These are phyloP conservation scores for Ensete ventricosum DNA, from an alignment of 176 grass and related monocot species.

Conservation along the genomic window DNA sequence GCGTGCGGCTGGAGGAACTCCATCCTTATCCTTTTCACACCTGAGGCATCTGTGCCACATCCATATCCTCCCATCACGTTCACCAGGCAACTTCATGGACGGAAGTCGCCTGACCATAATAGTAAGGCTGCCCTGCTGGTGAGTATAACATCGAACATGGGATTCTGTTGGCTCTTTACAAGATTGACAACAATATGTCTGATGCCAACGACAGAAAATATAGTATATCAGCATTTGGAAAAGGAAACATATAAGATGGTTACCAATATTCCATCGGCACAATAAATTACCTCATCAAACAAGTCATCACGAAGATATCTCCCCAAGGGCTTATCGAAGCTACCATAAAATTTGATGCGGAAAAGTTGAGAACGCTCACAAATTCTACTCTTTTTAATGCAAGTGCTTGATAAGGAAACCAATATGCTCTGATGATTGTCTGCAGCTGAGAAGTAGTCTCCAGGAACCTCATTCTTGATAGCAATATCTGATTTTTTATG, in stretches of 20 bases:
- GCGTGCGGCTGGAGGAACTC: conserved; percentile 57
- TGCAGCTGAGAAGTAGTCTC: conserved; percentile 42
- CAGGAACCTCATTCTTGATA: conserved; percentile 32
- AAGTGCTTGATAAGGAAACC: conserved; percentile 74
- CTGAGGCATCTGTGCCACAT: conserved; percentile 95
- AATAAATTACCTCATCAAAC: conserved; percentile 70
- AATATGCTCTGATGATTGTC: conserved; percentile 73
- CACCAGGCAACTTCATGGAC: conserved; percentile 52
- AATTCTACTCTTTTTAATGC: conserved; percentile 47
- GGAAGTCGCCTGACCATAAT: conserved; percentile 58
- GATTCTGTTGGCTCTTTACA: conserved; percentile 78
- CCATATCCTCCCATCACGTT: conserved; percentile 86
- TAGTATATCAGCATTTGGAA: background rate
- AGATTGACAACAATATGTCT: conserved; percentile 55
- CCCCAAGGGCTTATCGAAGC: conserved; percentile 83
- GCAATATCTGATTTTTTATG: conserved; percentile 24
- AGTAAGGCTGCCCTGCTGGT: conserved; percentile 70
- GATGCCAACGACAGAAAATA: conserved; percentile 18
- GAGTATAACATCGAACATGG: conserved; percentile 79
- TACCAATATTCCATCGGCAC: background rate
- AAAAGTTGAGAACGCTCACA: conserved; percentile 52
- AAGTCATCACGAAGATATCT: conserved; percentile 82
- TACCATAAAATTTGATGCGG: conserved; percentile 89
- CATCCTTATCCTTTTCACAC: conserved; percentile 54
- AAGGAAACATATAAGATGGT: background rate